Conservation (phyloP, 495 filamentous ascomycete species). For the Ascobolus immersus region DNA sequence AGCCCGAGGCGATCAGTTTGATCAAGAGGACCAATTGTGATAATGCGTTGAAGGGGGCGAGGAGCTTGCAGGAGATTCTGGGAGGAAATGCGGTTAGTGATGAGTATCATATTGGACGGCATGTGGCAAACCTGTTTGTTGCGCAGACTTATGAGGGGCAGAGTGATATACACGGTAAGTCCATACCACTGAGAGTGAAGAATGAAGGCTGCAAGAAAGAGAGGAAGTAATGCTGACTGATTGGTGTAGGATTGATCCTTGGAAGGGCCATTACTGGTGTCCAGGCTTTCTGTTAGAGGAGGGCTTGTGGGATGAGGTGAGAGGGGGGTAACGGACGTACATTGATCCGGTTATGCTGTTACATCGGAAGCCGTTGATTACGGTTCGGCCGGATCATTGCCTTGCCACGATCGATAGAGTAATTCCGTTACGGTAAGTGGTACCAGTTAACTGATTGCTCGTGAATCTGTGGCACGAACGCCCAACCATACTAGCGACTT, state of each 20-base stretch:
- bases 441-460: too few species aligned
- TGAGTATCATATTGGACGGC: constrained; percentile 81
- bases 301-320: too few species aligned
- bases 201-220: background rate
- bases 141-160: constrained; percentile 96
- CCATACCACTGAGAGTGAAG: constrained; percentile 8
- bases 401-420: too few species aligned
- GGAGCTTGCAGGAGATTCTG: constrained; percentile 81
- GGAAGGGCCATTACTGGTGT: constrained; percentile 35
- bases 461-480: too few species aligned
- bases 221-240: constrained; percentile 8
- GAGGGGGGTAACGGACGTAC: too few species aligned
- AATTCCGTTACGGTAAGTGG: too few species aligned
- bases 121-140: constrained; percentile 90
- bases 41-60: constrained; percentile 52
- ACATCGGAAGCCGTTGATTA: too few species aligned
- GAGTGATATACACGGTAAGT: constrained; percentile 82
- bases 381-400: too few species aligned
- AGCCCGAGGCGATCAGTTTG: constrained; percentile 97
- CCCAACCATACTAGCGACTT: too few species aligned
- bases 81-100: constrained; percentile 93
- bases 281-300: constrained; percentile 29
- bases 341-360: too few species aligned
- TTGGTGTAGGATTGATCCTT: constrained; percentile 28
- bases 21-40: constrained; percentile 97